phyloP scores from a whole-genome alignment of 352 stramenopile genomes.

The Thraustochytrium sp. region DNA sequence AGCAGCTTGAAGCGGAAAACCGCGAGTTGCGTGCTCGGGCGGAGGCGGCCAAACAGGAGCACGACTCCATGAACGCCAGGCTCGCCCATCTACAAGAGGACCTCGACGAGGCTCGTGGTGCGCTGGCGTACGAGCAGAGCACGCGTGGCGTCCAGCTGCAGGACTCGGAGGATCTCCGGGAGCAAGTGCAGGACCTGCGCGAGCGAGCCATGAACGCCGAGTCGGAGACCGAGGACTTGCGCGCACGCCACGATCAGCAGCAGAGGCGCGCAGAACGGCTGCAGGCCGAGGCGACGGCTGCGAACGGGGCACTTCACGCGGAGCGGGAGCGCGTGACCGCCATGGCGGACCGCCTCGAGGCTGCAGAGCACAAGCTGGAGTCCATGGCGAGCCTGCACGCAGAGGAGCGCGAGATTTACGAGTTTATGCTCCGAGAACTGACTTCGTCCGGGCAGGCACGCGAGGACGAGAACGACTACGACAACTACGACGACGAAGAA shows the following conservation, averaged over 20 bases:
- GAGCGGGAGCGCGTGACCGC: neutral
- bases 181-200: too few relatives aligned
- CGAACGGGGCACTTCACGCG: neutral
- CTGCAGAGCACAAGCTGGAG: slow-evolving; percentile 18
- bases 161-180: too few relatives aligned
- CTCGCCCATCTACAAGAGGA: neutral
- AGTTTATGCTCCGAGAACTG: neutral
- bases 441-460: too few relatives aligned
- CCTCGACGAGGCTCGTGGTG: neutral
- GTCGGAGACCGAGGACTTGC: too few relatives aligned
- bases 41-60: neutral
- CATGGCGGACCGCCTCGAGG: slow-evolving; percentile 3
- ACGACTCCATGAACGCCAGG: neutral
- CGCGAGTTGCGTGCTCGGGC: neutral
- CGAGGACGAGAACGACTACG: too few relatives aligned
- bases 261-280: too few relatives aligned
- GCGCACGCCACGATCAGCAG: too few relatives aligned
- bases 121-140: too few relatives aligned
- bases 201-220: too few relatives aligned
- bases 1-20: neutral
- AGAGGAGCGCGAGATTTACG: slow-evolving; percentile 7
- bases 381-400: neutral
- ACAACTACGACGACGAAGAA: neutral
- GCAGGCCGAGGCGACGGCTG: neutral
- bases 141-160: too few relatives aligned